These are phyloP conservation scores for Coprinellus aureogranulatus DNA, from an alignment of 768 basidiomycete species.

Conservation along the genomic window DNA sequence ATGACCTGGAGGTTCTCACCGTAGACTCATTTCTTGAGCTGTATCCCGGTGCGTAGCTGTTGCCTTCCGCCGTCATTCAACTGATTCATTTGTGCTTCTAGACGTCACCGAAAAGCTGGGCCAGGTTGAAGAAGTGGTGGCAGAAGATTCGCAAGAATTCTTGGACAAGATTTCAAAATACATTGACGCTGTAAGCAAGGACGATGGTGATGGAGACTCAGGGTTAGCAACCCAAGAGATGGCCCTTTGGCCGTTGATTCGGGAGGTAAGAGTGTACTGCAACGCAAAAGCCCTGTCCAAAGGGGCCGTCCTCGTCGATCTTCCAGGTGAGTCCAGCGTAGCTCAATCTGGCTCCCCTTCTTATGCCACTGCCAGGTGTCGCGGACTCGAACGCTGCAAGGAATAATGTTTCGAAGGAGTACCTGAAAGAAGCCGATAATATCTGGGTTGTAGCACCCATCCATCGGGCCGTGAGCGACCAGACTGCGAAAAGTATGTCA, in stretches of 20 bases:
- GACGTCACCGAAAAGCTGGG: slow-evolving; percentile 49
- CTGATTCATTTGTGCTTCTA: slow-evolving; percentile 29
- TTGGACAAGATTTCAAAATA: slow-evolving; percentile 54
- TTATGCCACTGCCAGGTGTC: slow-evolving; percentile 44
- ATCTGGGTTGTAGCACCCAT: slow-evolving; percentile 67
- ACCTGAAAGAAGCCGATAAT: slow-evolving; percentile 63
- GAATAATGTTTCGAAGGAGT: slow-evolving; percentile 58
- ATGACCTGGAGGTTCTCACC: slow-evolving; percentile 46
- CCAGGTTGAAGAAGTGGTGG: slow-evolving; percentile 48
- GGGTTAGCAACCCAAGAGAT: too few species aligned
- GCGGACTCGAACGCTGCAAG: slow-evolving; percentile 65
- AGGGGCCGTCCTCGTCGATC: slow-evolving; percentile 59
- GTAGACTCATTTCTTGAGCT: slow-evolving; percentile 48
- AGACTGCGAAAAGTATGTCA: slow-evolving; percentile 51
- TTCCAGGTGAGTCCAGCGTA: too few species aligned
- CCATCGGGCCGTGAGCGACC: slow-evolving; percentile 60
- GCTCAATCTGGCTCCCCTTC: too few species aligned
- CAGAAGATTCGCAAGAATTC: slow-evolving; percentile 50
- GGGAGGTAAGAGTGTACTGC: slow-evolving; percentile 59
- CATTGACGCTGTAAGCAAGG: too few species aligned
- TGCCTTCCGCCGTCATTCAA: neutral
- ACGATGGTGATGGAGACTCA: too few species aligned
- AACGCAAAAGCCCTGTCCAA: slow-evolving; percentile 48
- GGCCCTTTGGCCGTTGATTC: slow-evolving; percentile 62
- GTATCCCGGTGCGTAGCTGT: slow-evolving; percentile 40